Evolutionary conservation across 495 filamentous ascomycete species (phyloP), one percentile per base, ranked within the genome.

Genomic region (Pseudoneurospora amorphoporcata): DNA sequence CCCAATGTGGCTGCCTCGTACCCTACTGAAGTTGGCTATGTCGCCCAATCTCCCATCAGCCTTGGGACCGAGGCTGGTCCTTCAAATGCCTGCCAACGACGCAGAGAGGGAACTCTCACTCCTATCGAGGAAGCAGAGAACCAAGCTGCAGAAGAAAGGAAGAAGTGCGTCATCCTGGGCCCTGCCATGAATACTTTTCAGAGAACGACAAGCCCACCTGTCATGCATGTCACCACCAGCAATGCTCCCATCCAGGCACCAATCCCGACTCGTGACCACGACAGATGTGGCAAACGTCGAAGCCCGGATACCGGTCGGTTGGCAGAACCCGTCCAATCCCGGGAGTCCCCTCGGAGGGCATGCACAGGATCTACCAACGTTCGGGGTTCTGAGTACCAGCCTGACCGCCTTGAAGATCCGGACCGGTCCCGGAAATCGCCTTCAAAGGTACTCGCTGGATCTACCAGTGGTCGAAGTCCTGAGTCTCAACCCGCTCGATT

Each of bases 1-100:
- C 69, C 70, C 12, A 40, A 71, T 8, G n/a, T 72, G 14, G 53
- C 72, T 5, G 70, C 77, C 1, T 10, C 73, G 40, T 77, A 74
- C 43, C 74, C 77, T 2, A 58, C 39, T 8, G 73, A 71, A 14
- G 39, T 42, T n/a, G 35, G 42, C 7, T 8, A 53, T 37, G 53
- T 65, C 23, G 14, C 47, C 0, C 47, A 58, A 14, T 58, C 47
- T 14, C 19, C 47, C 19, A 7, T 29, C 10, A 14, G 47, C 47
- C 10, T 19, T 58, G 12, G 47, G 12, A 65, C 53, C 53, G 53
- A 65, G 53, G 53, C 29, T 65, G 53, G 53, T 5, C 29, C 53
- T 8, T 65, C 29, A 29, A 65, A 35, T 65, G 14, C 0, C 53
- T 35, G 16, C 3, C 53, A 65, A 65, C 53, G 53, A 16, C 53